Conservation (phyloP, 192 early-diverging fungal species). For the Diversispora epigaea region DNA sequence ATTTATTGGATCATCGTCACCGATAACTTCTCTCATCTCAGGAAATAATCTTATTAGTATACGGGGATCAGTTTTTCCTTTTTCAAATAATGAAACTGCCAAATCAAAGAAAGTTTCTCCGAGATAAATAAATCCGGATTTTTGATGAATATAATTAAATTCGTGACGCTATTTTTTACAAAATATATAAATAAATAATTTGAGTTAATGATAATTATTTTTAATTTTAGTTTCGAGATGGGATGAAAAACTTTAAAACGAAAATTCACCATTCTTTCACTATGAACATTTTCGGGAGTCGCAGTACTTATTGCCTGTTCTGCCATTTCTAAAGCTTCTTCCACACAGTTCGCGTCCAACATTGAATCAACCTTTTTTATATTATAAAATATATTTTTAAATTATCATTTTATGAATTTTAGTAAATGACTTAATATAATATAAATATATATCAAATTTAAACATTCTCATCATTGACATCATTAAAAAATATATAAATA, state of each 20-base stretch:
- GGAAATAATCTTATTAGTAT: constrained; percentile 54
- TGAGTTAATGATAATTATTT: background rate
- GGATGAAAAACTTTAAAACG: background rate
- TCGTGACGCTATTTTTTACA: constrained; percentile 38
- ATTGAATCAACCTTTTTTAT: constrained; percentile 48
- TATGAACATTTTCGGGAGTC: constrained; percentile 47
- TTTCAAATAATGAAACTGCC: constrained; percentile 58
- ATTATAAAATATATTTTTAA: too few relatives aligned
- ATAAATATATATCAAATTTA: too few relatives aligned
- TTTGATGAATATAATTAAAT: constrained; percentile 61
- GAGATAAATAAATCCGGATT: constrained; percentile 63
- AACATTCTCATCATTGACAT: too few relatives aligned
- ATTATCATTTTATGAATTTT: too few relatives aligned
- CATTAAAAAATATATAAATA: background rate
- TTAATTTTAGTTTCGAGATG: background rate
- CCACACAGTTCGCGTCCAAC: constrained; percentile 55
- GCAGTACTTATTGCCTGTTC: constrained; percentile 51
- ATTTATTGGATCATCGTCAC: constrained; percentile 32
- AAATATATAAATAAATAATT: background rate
- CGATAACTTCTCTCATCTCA: constrained; percentile 37
- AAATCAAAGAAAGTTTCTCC: constrained; percentile 67
- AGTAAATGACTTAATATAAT: too few relatives aligned
- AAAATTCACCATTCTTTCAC: constrained; percentile 45
- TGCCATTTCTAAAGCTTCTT: constrained; percentile 60
- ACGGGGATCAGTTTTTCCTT: constrained; percentile 64